These are phyloP conservation scores for Peniophora sp. DNA, from an alignment of 1,284 basidiomycete genomes.

Conservation along the genomic window DNA sequence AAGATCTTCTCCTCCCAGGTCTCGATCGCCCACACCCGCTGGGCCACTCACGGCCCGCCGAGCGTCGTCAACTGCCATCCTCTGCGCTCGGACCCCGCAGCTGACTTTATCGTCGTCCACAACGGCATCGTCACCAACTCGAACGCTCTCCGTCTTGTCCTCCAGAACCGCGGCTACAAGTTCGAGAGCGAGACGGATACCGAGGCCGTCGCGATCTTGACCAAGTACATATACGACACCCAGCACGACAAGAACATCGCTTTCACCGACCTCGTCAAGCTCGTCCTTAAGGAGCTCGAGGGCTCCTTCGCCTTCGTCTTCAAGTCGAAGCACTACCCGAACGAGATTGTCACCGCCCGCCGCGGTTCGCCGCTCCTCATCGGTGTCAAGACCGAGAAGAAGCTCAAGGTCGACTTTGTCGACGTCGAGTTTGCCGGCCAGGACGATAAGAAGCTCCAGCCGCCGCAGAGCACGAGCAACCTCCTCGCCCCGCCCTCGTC, in stretches of 20 bases:
- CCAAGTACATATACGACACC: slow-evolving; percentile 95
- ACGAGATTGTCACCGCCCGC: slow-evolving; percentile 92
- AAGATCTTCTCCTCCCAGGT: slow-evolving; percentile 87
- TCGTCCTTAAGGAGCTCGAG: slow-evolving; percentile 96
- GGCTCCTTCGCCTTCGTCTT: slow-evolving; percentile 99
- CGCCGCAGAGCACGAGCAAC: slow-evolving; percentile 42
- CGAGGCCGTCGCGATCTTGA: slow-evolving; percentile 93
- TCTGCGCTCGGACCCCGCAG: slow-evolving; percentile 75
- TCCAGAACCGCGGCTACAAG: slow-evolving; percentile 92
- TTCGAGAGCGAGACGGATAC: slow-evolving; percentile 98
- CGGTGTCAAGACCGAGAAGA: slow-evolving; percentile 99
- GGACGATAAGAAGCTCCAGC: slow-evolving; percentile 49
- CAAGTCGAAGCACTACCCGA: slow-evolving; percentile 95
- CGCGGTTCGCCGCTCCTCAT: slow-evolving; percentile 96
- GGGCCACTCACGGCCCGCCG: slow-evolving; percentile 98
- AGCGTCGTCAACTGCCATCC: slow-evolving; percentile 93
- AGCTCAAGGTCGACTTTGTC: slow-evolving; percentile 99
- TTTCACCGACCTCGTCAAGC: slow-evolving; percentile 92
- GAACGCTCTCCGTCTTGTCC: slow-evolving; percentile 82
- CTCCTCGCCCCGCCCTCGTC: slow-evolving; percentile 72
- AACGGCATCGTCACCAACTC: slow-evolving; percentile 99
- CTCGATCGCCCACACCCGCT: slow-evolving; percentile 98
- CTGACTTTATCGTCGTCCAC: slow-evolving; percentile 93
- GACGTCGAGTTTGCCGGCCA: slow-evolving; percentile 90
- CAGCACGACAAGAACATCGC: slow-evolving; percentile 83